phyloP scores from a whole-genome alignment of 495 filamentous ascomycete genomes.

The Penicillium lagena region DNA sequence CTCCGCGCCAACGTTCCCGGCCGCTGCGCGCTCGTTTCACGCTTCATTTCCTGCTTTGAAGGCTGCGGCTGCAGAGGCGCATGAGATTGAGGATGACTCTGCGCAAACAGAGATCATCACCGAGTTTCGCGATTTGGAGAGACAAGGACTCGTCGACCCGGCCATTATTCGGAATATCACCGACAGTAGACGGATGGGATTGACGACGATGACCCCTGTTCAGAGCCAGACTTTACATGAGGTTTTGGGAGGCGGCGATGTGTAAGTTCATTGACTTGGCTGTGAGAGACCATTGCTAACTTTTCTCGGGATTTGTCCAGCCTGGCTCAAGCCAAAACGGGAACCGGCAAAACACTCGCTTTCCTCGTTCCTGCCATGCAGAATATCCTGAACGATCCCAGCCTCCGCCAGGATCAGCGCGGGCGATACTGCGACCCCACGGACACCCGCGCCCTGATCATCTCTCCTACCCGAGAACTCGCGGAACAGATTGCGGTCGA shows the following conservation, averaged over 20 bases:
- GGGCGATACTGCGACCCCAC: constrained; percentile 16
- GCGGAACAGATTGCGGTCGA: constrained; percentile 91
- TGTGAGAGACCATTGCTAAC: not conserved
- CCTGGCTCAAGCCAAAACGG: constrained; percentile 81
- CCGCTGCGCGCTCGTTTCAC: constrained; percentile 21
- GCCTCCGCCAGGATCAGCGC: constrained; percentile 3
- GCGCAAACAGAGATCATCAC: constrained; percentile 38
- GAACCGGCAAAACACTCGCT: constrained; percentile 82
- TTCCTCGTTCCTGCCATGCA: constrained; percentile 76
- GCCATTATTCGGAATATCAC: constrained; percentile 65
- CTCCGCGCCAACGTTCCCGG: constrained; percentile 10
- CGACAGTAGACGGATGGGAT: constrained; percentile 52
- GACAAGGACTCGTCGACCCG: constrained; percentile 54
- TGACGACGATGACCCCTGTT: constrained; percentile 89
- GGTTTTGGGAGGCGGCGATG: constrained; percentile 69
- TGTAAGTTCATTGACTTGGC: constrained; percentile 46
- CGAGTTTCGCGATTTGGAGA: constrained; percentile 62
- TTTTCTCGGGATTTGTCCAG: constrained; percentile 39
- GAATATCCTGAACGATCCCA: constrained; percentile 58
- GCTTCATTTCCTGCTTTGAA: constrained; percentile 22
- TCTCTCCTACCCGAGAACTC: constrained; percentile 92
- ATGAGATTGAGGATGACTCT: constrained; percentile 11
- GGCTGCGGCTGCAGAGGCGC: constrained; percentile 15
- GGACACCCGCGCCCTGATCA: constrained; percentile 82
- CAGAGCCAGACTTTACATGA: constrained; percentile 76